phyloP scores from a whole-genome alignment of 441 rosid genomes.

The Croton setiger region DNA sequence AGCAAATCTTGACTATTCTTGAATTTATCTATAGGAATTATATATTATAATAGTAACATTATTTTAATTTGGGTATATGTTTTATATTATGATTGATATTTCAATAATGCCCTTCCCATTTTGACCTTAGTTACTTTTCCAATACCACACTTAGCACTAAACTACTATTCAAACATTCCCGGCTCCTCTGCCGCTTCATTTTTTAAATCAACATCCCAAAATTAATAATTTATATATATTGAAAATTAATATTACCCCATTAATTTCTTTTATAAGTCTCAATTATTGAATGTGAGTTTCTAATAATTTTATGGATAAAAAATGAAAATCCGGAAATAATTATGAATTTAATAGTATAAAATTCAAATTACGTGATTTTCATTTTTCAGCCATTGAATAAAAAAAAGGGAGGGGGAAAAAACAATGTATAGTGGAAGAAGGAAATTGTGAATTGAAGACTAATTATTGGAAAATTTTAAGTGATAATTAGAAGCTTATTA shows the following conservation, averaged over 20 bases:
- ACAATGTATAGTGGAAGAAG: background rate
- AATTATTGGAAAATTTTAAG: too few species aligned
- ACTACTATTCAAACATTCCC: slow-evolving; percentile 19
- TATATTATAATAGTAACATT: background rate
- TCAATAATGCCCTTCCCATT: slow-evolving; percentile 9
- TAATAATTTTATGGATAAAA: background rate
- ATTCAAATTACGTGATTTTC: too few species aligned
- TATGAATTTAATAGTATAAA: too few species aligned
- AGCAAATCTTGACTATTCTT: slow-evolving; percentile 31
- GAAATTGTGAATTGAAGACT: background rate
- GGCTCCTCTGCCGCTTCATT: background rate
- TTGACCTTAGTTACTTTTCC: slow-evolving; percentile 1
- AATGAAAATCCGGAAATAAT: too few species aligned
- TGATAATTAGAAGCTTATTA: too few species aligned
- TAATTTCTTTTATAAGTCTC: too few species aligned
- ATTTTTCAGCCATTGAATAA: too few species aligned
- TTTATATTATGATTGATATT: background rate
- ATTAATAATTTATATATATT: background rate
- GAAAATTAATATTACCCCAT: too few species aligned
- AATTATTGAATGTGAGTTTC: background rate
- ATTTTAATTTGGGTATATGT: background rate
- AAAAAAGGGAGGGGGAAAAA: too few species aligned
- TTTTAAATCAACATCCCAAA: background rate
- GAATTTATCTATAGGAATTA: background rate
- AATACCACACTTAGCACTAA: background rate